Conservation (phyloP, 371 early-diverging fungal species). For the Basidiobolus meristosporus region DNA sequence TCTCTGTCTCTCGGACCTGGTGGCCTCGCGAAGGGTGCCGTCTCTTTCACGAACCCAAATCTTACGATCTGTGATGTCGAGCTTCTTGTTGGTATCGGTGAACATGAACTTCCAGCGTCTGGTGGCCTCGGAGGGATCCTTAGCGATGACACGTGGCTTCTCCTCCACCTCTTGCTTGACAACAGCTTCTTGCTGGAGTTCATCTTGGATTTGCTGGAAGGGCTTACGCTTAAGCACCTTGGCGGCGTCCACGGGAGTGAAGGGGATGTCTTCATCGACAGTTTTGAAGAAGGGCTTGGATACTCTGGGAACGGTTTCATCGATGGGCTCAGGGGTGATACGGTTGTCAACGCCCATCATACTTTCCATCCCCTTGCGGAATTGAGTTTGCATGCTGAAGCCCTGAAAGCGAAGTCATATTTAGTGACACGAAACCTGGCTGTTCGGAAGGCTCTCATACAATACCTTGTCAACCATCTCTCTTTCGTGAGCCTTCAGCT, state of each 20-base stretch:
- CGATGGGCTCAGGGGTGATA: conserved; percentile 30
- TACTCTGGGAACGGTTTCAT: conserved; percentile 35
- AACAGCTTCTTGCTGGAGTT: conserved; percentile 13
- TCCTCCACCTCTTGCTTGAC: too few relatives aligned
- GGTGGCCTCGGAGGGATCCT: conserved; percentile 8
- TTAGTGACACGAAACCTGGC: background rate
- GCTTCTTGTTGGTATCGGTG: conserved; percentile 8
- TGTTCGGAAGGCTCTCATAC: conserved; percentile 3
- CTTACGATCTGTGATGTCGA: background rate
- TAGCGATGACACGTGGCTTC: conserved; percentile 2
- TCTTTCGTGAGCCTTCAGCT: conserved; percentile 60
- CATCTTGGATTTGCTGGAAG: conserved; percentile 35
- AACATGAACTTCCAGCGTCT: conserved; percentile 13
- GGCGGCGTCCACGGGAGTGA: conserved; percentile 65
- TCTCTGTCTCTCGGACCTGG: background rate
- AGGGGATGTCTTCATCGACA: conserved; percentile 52
- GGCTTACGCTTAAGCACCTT: conserved; percentile 50
- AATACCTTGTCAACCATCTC: conserved; percentile 36
- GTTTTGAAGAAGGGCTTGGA: conserved; percentile 59
- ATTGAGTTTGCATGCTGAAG: conserved; percentile 30
- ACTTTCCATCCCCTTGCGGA: conserved; percentile 64
- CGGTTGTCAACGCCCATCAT: conserved; percentile 38
- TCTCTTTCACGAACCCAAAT: conserved; percentile 11
- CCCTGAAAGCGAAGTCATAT: conserved; percentile 11
- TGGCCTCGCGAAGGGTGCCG: conserved; percentile 8